Base-by-base conservation (phyloP, 2,329 filamentous ascomycete genomes). In the Aspergillus oerlinghausenensis region DNA sequence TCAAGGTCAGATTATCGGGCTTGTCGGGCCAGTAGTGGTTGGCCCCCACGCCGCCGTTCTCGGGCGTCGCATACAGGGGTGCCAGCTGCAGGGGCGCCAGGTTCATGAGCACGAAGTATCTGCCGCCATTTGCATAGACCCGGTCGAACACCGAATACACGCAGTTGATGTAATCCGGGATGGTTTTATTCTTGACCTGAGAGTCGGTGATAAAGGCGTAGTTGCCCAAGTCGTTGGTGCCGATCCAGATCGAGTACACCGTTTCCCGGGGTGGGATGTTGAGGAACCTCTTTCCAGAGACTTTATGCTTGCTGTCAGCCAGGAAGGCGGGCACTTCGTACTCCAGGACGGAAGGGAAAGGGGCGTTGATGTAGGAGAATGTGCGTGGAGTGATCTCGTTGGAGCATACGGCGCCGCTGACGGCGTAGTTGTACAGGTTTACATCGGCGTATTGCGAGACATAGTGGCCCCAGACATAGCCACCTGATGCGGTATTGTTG, bases 221-320 rank as follows among this genome's bases (percentile, higher is more conserved):
- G 55, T 77, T 79, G 23, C 89, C 88, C 9, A 93, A 76, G 66
- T 94, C 89, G 67, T 93, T 93, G 25, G 88, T 92, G 3, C 89
- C 89, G 64, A 92, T 91, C 88, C 88, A 92, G 51, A 92, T 81
- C 1, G 84, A 80, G 66, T 91, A 92, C 2, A 90, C 84, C 0
- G 88, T 90, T 60, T 86, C 84, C 29, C 82, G 73, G 1, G 80
- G 64, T 2, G 77, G 79, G 49, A 76, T 74, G 35, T 71, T 67
- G 56, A 82, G 71, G 65, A 75, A 68, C 50, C 52, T 52, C 11
- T 57, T 47, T 0, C 63, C 63, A 1, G 51, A 59, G 43, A 61
- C 49, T n/a, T 23, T 58, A 35, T 68, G 57, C 6, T 63, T 58
- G 32, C 55, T 67, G 51, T 73, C 71, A 10, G 67, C 66, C 3